Evolutionary conservation across 257 asterid species (phyloP), one percentile per base, ranked within the genome.

Genomic region (Solanum sejunctum): DNA sequence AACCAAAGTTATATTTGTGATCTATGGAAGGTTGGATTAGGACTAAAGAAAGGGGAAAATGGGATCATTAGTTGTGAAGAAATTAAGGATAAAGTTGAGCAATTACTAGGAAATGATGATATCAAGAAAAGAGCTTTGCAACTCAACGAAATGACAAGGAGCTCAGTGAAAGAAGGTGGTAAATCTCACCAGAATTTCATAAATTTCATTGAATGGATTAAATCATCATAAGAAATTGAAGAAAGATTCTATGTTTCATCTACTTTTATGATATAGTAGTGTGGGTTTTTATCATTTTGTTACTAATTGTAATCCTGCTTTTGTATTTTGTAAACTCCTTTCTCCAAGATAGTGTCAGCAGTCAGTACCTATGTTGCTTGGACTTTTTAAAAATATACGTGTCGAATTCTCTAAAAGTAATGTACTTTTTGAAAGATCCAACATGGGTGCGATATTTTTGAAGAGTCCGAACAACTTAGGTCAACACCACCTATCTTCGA

Each of bases 1-100:
- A 92, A 91, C 81, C 87, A 84, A 90, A 89, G 91, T 73, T 93
- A 93, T 66, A 80, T 92, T 7, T 91, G 93, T 66, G 95, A 93
- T 87, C 80, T 90, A 64, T 93, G 97, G 97, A 89, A 83, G 80
- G 87, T 90, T 20, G 95, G 95, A 7, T 3, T 92, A 57, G 73
- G 88, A 69, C 41, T 93, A 1, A 86, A 84, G 28, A 49, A 49
- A 2, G 91, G 82, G 32, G 70, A 1, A 16, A 52, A 58, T 49
- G 92, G 91, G 73, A 63, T 75, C 15, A 80, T 90, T 6, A 51
- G 83, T 1, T 21, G 49, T 0, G 86, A 23, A 16, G 94, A 92
- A 78, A 88, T 93, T 17, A 88, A 83, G 88, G 84, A 23, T 15
- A 89, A 86, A 88, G 85, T 91, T 1, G 89, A 87, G 28, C 45